Percentiles rank a stretch among this genome's conserved stretches.
phyloP scores from a whole-genome alignment of 176 grass and related monocot species.

The Elaeis guineensis region DNA sequence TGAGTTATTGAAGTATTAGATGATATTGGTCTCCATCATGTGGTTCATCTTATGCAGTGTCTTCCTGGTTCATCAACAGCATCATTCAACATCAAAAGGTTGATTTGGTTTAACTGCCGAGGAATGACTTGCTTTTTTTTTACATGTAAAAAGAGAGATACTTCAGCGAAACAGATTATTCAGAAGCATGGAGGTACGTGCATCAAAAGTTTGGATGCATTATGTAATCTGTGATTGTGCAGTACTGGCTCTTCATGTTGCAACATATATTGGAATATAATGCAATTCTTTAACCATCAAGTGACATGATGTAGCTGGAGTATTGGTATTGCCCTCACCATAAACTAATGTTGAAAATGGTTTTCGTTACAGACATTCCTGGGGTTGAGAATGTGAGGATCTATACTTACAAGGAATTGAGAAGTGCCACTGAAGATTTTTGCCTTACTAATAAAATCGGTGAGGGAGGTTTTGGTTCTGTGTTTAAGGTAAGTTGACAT shows the following conservation, averaged over 20 bases:
- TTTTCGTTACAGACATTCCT: constrained; percentile 24
- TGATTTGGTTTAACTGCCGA: background rate
- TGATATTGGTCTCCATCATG: too few species aligned
- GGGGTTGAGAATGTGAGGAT: constrained; percentile 44
- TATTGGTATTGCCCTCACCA: too few species aligned
- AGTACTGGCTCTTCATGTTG: too few species aligned
- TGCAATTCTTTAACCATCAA: too few species aligned
- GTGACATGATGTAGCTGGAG: too few species aligned
- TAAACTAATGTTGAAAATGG: too few species aligned
- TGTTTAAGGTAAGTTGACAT: constrained; percentile 48
- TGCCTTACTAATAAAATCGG: constrained; percentile 53
- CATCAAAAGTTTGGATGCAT: background rate
- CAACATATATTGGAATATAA: too few species aligned
- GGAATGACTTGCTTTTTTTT: constrained; percentile 18
- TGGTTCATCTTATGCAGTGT: too few species aligned
- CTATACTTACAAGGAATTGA: constrained; percentile 64
- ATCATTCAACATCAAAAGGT: background rate
- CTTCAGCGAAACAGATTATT: background rate
- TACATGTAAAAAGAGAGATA: background rate
- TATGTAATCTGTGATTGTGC: too few species aligned
- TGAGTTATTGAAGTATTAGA: too few species aligned
- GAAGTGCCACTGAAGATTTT: constrained; percentile 66
- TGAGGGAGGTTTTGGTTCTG: constrained; percentile 75
- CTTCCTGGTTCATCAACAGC: background rate
- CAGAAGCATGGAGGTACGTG: constrained; percentile 9